phyloP scores from a whole-genome alignment of 2,329 filamentous ascomycete species.

The Fusarium nanum region DNA sequence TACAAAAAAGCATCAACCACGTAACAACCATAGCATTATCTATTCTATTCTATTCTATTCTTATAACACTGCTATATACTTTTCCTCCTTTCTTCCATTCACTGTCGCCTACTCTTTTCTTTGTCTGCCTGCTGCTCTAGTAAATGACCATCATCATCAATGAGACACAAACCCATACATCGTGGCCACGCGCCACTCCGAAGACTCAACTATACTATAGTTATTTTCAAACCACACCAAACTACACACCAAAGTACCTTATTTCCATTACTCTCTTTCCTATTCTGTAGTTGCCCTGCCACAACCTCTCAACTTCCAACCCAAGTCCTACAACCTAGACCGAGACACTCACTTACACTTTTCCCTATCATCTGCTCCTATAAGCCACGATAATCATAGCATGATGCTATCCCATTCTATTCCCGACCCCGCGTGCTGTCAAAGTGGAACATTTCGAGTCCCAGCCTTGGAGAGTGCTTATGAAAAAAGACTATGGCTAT shows the following conservation, averaged over 20 bases:
- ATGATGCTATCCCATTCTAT: background rate
- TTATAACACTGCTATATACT: background rate
- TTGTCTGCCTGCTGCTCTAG: slow-evolving; percentile 13
- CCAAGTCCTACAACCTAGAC: slow-evolving; percentile 24
- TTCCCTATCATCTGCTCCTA: slow-evolving; percentile 29
- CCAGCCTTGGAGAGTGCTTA: slow-evolving; percentile 9
- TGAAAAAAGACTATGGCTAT: slow-evolving; percentile 14
- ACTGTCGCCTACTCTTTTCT: slow-evolving; percentile 1
- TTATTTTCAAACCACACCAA: slow-evolving; percentile 14
- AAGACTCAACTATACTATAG: background rate
- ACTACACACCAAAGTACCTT: slow-evolving; percentile 6
- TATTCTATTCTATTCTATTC: background rate
- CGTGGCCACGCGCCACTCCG: slow-evolving; percentile 30
- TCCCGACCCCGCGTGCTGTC: slow-evolving; percentile 23
- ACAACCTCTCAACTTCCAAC: slow-evolving; percentile 2
- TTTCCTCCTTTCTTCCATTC: background rate
- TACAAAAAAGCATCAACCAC: background rate
- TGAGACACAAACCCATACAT: slow-evolving; percentile 33
- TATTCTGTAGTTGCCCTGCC: slow-evolving; percentile 15
- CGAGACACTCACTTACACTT: slow-evolving; percentile 35
- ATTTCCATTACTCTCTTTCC: background rate
- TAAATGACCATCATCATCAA: slow-evolving; percentile 35
- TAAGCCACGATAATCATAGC: slow-evolving; percentile 28
- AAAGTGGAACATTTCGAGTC: slow-evolving; percentile 19
- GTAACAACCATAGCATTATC: background rate